These are phyloP conservation scores for Hygrocybe coccinea DNA, from an alignment of 768 basidiomycete genomes.

Conservation along the genomic window DNA sequence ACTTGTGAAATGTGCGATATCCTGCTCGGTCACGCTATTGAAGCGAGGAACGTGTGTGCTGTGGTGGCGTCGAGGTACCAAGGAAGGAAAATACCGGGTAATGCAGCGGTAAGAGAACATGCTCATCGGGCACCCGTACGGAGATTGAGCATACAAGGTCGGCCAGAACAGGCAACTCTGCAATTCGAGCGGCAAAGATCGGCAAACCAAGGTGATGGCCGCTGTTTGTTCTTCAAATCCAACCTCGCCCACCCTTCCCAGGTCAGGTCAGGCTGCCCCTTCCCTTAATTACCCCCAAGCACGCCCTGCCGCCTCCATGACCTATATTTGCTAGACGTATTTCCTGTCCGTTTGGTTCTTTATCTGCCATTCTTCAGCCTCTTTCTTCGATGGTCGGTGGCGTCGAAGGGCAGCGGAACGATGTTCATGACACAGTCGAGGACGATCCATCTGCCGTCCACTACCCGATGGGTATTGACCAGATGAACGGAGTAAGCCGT, in stretches of 20 bases:
- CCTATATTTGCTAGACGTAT: background rate
- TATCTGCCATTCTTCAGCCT: slow-evolving; percentile 1
- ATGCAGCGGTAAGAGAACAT: slow-evolving; percentile 22
- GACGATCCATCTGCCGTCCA: slow-evolving; percentile 23
- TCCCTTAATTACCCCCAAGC: too few species aligned
- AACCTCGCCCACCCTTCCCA: too few species aligned
- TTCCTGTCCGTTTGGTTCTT: background rate
- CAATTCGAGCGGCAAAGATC: too few species aligned
- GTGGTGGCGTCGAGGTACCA: slow-evolving; percentile 17
- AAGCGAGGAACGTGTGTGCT: slow-evolving; percentile 29
- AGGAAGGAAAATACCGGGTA: slow-evolving; percentile 14
- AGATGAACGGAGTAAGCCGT: slow-evolving; percentile 14
- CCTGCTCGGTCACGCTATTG: slow-evolving; percentile 49
- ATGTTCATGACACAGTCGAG: slow-evolving; percentile 34
- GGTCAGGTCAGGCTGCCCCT: too few species aligned
- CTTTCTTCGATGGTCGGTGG: slow-evolving; percentile 15
- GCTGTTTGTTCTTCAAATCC: too few species aligned
- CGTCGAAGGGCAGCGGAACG: slow-evolving; percentile 32
- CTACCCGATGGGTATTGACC: slow-evolving; percentile 18
- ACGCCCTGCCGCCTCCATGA: too few species aligned
- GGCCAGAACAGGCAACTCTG: too few species aligned
- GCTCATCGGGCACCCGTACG: background rate
- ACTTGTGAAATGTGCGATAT: slow-evolving; percentile 62
- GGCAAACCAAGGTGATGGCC: too few species aligned
- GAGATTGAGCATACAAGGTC: too few species aligned